Conservation (phyloP, 257 asterid genomes). For the Solanum pennellii region DNA sequence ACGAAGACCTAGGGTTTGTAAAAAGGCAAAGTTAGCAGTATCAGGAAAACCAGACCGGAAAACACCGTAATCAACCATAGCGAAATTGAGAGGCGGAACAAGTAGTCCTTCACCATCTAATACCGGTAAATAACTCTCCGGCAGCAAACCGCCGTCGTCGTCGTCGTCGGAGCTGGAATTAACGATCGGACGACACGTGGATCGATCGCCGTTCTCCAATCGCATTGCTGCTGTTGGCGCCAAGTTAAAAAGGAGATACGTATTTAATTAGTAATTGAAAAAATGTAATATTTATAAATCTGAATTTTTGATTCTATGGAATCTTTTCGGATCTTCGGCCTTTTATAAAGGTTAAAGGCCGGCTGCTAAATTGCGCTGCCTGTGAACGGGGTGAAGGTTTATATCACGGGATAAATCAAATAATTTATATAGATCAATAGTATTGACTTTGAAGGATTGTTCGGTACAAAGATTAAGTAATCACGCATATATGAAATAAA, state of each 20-base stretch:
- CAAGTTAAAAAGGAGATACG: background rate
- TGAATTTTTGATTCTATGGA: background rate
- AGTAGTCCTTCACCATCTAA: conserved; percentile 18
- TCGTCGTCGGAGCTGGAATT: background rate
- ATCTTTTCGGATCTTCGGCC: background rate
- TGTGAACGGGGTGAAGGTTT: background rate
- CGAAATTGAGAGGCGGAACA: conserved; percentile 74
- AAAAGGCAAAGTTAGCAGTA: conserved; percentile 49
- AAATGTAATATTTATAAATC: background rate
- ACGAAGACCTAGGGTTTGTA: conserved; percentile 84
- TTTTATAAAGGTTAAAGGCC: background rate
- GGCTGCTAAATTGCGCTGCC: background rate
- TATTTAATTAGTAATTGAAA: background rate
- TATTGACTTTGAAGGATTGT: background rate
- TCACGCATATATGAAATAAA: background rate
- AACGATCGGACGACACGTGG: conserved; percentile 27
- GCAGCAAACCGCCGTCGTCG: background rate
- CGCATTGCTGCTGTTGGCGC: conserved; percentile 34
- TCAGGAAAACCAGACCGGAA: conserved; percentile 93
- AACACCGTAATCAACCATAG: conserved; percentile 87
- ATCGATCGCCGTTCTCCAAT: conserved; percentile 21
- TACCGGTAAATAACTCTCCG: background rate
- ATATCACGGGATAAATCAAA: background rate
- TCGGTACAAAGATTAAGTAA: too few relatives aligned
- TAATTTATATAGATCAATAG: background rate